These are phyloP conservation scores for Cordyceps sp. DNA, from an alignment of 2,329 filamentous ascomycete genomes.

Conservation along the genomic window DNA sequence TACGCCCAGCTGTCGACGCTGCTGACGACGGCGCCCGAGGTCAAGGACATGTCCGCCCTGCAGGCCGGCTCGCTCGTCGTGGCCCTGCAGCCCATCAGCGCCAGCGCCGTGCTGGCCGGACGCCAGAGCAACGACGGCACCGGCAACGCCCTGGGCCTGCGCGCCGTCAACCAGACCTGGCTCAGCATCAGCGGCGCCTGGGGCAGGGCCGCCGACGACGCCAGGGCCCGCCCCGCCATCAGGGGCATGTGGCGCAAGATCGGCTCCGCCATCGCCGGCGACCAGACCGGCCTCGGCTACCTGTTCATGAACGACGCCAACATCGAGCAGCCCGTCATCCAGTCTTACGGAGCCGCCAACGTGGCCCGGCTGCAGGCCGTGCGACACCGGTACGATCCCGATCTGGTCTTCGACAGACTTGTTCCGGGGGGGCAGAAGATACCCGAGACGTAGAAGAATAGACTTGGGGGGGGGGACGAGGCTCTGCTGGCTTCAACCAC, in stretches of 20 bases:
- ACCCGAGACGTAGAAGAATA: no score
- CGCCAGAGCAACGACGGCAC: neutral
- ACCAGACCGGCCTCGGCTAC: neutral
- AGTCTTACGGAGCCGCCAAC: neutral
- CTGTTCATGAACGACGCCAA: neutral
- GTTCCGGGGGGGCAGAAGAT: neutral
- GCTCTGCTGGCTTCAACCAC: no score
- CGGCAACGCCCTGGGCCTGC: conserved; percentile 4
- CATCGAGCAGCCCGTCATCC: neutral
- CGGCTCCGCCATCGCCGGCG: neutral
- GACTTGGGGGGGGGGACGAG: no score
- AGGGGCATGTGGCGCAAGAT: neutral
- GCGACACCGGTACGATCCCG: neutral
- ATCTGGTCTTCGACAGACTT: neutral
- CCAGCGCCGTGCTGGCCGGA: neutral
- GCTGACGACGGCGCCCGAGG: neutral
- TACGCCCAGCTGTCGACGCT: neutral
- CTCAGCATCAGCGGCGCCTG: neutral
- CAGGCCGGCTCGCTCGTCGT: neutral
- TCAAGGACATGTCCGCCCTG: neutral
- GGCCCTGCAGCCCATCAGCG: neutral
- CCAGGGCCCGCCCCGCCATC: neutral
- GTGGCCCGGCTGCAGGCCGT: neutral
- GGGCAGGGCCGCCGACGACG: conserved; percentile 1
- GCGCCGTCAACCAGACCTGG: neutral